These are phyloP conservation scores for Cladobotryum mycophilum DNA, from an alignment of 2,329 filamentous ascomycete species.

Conservation along the genomic window DNA sequence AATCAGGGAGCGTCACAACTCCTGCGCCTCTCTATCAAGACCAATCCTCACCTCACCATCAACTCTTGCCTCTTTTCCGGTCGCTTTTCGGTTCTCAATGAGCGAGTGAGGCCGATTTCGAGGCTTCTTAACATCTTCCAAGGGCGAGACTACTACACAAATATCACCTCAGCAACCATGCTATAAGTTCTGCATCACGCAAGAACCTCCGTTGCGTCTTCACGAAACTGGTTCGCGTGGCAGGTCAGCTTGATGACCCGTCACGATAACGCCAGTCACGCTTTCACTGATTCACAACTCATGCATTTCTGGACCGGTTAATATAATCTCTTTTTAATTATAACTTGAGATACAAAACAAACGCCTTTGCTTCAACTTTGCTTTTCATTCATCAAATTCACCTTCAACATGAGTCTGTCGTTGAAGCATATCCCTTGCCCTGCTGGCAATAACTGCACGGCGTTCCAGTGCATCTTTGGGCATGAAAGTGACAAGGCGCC, in stretches of 20 bases:
- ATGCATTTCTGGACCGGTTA: no score
- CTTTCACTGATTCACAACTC: no score
- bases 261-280: not conserved
- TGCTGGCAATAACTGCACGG: slow-evolving; percentile 40
- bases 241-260: not conserved
- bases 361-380: no score
- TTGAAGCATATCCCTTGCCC: slow-evolving; percentile 47
- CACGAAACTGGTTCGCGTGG: no score
- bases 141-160: no score
- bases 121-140: no score
- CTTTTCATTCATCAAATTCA: not conserved
- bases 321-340: not conserved
- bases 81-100: no score
- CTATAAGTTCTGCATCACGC: no score
- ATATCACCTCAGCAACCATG: no score
- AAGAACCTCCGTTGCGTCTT: no score
- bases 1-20: not conserved
- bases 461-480: slow-evolving; percentile 46
- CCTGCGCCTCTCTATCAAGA: not conserved
- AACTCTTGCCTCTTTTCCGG: slow-evolving; percentile 1
- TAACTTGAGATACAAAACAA: not conserved
- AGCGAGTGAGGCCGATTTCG: no score
- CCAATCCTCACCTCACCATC: slow-evolving; percentile 2
- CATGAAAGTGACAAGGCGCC: slow-evolving; percentile 31
- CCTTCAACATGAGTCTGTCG: slow-evolving; percentile 28